Evolutionary conservation across 208 protist genomes (phyloP).

Genomic region (Crithidia bombi): DNA sequence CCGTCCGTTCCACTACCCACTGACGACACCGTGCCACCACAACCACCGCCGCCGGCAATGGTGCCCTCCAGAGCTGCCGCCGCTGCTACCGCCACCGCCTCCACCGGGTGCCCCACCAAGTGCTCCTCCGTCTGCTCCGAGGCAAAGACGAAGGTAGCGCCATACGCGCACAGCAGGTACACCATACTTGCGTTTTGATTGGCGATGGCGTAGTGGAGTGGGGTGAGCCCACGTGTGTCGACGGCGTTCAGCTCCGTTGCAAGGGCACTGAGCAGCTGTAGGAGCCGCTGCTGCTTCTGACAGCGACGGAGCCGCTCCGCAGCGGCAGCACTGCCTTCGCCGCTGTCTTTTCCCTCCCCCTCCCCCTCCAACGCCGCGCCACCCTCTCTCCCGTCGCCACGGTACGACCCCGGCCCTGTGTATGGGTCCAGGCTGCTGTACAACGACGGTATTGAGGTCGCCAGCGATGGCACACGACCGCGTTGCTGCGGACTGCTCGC

Average conservation of each 20-base stretch:
- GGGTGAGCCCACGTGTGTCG: conserved; percentile 41
- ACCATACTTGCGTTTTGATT: conserved; percentile 51
- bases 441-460: conserved; percentile 14
- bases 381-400: no score
- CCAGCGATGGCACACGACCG: conserved; percentile 1
- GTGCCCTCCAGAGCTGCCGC: neutral
- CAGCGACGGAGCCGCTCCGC: neutral
- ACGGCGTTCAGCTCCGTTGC: conserved; percentile 33
- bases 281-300: conserved; percentile 26
- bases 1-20: neutral
- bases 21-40: neutral
- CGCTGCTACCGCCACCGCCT: conserved; percentile 14
- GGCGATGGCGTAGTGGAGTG: conserved; percentile 57
- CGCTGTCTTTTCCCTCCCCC: neutral
- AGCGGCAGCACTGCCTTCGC: neutral
- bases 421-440: conserved; percentile 5
- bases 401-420: no score
- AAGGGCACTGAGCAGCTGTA: conserved; percentile 18
- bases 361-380: neutral
- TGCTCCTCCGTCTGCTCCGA: conserved; percentile 27
- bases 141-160: conserved; percentile 40
- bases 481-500: neutral
- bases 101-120: conserved; percentile 16
- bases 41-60: neutral
- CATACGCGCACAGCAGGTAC: conserved; percentile 44